Percentiles rank a stretch among this genome's conserved stretches.
Evolutionary conservation across 768 basidiomycete genomes (phyloP).

Genomic region (Mycena leptocephala): DNA sequence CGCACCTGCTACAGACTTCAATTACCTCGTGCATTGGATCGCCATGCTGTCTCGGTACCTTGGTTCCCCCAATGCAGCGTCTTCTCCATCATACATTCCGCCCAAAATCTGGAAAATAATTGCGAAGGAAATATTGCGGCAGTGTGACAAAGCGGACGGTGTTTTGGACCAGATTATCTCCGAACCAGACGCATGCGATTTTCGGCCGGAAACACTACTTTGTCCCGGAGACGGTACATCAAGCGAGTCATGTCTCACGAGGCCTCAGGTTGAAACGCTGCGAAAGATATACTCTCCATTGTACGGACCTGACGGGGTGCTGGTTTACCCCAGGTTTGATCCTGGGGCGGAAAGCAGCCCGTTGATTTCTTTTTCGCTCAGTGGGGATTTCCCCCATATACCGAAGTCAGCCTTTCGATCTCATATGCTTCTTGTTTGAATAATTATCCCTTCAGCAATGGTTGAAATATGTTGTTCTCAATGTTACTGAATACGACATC

Average conservation of each 20-base stretch:
- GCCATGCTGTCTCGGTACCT: not conserved
- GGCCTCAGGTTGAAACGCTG: constrained; percentile 39
- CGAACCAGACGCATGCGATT: constrained; percentile 43
- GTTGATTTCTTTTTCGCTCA: not conserved
- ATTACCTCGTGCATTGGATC: constrained; percentile 24
- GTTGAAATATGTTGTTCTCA: constrained; percentile 30
- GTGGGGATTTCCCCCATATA: constrained; percentile 23
- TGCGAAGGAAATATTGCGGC: constrained; percentile 33
- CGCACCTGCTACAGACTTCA: constrained; percentile 39
- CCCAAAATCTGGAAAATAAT: constrained; percentile 36
- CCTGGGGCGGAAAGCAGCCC: constrained; percentile 27
- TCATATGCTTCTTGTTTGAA: no score
- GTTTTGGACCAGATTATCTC: constrained; percentile 41
- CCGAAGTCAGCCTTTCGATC: no score
- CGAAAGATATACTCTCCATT: constrained; percentile 41
- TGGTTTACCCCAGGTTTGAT: constrained; percentile 36
- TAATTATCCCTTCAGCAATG: constrained; percentile 20
- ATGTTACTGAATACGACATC: constrained; percentile 18
- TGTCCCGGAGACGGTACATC: constrained; percentile 9
- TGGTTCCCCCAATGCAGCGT: constrained; percentile 5
- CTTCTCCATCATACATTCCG: constrained; percentile 29
- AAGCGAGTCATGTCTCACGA: constrained; percentile 31
- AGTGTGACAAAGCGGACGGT: constrained; percentile 40
- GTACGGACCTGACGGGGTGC: constrained; percentile 27
- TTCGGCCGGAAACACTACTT: constrained; percentile 38